Conservation (phyloP, 2,329 filamentous ascomycete species). For the Pyrenophora graminea region DNA sequence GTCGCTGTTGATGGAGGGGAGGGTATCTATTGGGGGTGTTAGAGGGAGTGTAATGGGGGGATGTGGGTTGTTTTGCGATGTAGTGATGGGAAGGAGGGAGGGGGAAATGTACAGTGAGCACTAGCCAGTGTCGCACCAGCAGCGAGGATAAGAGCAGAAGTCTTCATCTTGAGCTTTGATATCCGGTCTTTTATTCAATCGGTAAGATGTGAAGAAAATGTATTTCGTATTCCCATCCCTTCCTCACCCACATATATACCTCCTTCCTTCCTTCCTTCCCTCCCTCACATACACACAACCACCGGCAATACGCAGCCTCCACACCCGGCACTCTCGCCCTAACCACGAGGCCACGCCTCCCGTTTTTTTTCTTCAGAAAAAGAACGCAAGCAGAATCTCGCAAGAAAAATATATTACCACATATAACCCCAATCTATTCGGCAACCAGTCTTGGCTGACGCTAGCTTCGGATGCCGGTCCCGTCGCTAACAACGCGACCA, state of each 20-base stretch:
- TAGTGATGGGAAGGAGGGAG: background rate
- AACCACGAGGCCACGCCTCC: no score
- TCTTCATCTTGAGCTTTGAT: slow-evolving; percentile 5
- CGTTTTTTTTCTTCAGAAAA: no score
- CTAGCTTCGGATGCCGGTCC: slow-evolving; percentile 9
- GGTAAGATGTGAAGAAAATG: no score
- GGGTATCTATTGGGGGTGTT: slow-evolving; percentile 5
- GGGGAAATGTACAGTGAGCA: slow-evolving; percentile 8
- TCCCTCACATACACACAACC: background rate
- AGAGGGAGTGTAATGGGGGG: background rate
- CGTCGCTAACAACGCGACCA: slow-evolving; percentile 1
- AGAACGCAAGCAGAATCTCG: no score
- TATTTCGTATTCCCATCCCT: no score
- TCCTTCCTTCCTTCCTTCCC: no score
- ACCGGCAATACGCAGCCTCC: slow-evolving; percentile 1
- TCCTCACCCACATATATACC: no score
- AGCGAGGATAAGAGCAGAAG: slow-evolving; percentile 1
- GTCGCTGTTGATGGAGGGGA: slow-evolving; percentile 11
- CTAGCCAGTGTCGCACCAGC: slow-evolving; percentile 6
- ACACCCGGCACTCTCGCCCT: no score
- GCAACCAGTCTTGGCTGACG: background rate
- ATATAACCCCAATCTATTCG: slow-evolving; percentile 9
- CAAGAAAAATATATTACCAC: slow-evolving; percentile 4
- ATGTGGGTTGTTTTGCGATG: no score
- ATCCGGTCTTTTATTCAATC: no score